Conservation (phyloP, 306 rosid genomes). For the Trifolium repens region DNA sequence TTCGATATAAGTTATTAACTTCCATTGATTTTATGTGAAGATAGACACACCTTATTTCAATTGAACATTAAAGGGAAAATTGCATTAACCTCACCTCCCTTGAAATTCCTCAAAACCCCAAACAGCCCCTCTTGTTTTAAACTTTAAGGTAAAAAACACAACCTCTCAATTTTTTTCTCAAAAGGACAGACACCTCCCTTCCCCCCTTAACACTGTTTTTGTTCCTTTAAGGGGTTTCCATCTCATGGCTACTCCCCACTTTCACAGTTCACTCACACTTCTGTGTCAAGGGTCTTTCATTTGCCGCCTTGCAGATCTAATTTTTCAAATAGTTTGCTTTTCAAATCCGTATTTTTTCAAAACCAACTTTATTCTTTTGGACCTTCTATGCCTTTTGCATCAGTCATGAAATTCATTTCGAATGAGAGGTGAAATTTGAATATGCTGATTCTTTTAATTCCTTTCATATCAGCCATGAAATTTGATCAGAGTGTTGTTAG, state of each 20-base stretch:
- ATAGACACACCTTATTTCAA: conserved; percentile 9
- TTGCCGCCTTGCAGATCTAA: neutral
- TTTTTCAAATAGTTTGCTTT: neutral
- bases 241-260: neutral
- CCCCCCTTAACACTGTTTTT: neutral
- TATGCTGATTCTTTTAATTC: neutral
- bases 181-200: neutral
- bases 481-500: neutral
- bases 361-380: neutral
- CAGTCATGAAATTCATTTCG: neutral
- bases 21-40: neutral
- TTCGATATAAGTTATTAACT: neutral
- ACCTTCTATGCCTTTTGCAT: conserved; percentile 1
- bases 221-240: neutral
- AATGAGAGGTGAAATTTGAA: neutral
- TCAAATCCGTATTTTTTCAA: neutral
- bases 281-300: neutral
- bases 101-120: neutral
- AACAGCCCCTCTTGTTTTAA: conserved; percentile 4
- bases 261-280: neutral
- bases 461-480: neutral
- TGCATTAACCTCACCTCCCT: neutral
- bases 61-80: neutral
- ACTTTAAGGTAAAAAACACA: neutral
- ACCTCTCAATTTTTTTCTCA: neutral